Evolutionary conservation across 1,139 yeast species (phyloP), one percentile per base, ranked within the genome.

Genomic region (Pichia sp.): DNA sequence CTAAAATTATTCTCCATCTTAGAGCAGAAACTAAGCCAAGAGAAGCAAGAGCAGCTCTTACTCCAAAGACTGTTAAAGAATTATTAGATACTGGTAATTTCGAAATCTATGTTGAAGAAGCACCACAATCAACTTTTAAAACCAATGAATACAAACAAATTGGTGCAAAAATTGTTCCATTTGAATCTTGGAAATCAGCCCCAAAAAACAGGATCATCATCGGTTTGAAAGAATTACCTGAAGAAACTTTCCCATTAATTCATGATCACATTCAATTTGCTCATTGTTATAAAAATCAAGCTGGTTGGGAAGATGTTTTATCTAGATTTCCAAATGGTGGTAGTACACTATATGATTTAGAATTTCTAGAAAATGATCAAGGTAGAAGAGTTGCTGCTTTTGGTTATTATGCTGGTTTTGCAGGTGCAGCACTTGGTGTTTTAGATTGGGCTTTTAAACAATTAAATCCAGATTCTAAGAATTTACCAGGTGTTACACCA

Each of bases 301-400:
- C 71, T 51, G 99, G 99, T 42, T 92, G 99, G 98, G 71, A 87
- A 66, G 87, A 87, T 48, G 97, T 94, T 24, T 70, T 92, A 59
- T 65, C 74, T 50, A 79, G 98, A 66, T 92, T 89, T 73, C 95
- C 95, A 46, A 82, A 77, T 38, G 99, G 99, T 40, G 78, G 84
- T 48, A 97, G 98, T 56, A 75, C 78, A 10, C 76, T 92, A 55
- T 92, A 92, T 65, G 98, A 94, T 65, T 71, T 92, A 57, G 99
- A 94, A 69, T 92, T 92, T 63, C 74, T 94, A 63, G 95, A 87
- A 65, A 87, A 92, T 63, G 97, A 86, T 56, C 81, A 80, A 62
- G 97, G 97, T 32, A 85, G 97, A 73, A 84, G 98, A 69, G 99
- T 94, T 35, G 99, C 98, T 40, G 98, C 98, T 12, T 92, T 92